Evolutionary conservation across 2,329 filamentous ascomycete species (phyloP).

Genomic region (Trichophaea hybrida): DNA sequence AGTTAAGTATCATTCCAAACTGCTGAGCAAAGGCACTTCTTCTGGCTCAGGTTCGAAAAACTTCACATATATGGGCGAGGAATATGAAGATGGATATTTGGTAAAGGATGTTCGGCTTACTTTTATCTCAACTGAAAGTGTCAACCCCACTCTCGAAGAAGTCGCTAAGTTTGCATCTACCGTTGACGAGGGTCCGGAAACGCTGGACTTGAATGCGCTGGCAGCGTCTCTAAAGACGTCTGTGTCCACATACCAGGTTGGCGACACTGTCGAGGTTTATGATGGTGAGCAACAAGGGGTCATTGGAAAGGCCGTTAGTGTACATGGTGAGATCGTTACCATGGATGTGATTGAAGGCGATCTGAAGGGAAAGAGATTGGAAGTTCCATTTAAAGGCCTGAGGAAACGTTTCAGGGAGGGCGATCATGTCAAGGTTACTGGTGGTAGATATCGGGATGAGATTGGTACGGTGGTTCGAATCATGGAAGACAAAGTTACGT

Average conservation of each 20-base stretch:
- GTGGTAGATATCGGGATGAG: slow-evolving; percentile 83
- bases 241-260: slow-evolving; percentile 71
- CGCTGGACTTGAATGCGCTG: slow-evolving; percentile 79
- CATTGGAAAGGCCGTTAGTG: slow-evolving; percentile 67
- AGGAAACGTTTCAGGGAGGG: slow-evolving; percentile 85
- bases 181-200: slow-evolving; percentile 74
- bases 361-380: slow-evolving; percentile 67
- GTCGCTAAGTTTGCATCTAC: slow-evolving; percentile 86
- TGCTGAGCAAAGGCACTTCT: slow-evolving; percentile 36
- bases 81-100: slow-evolving; percentile 83
- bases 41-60: slow-evolving; percentile 47
- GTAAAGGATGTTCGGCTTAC: slow-evolving; percentile 90
- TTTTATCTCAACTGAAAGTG: slow-evolving; percentile 68
- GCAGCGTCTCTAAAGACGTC: slow-evolving; percentile 79
- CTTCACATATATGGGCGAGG: slow-evolving; percentile 75
- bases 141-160: slow-evolving; percentile 87
- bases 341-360: slow-evolving; percentile 73
- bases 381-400: slow-evolving; percentile 80
- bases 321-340: slow-evolving; percentile 83
- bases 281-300: slow-evolving; percentile 90
- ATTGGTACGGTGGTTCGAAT: slow-evolving; percentile 95
- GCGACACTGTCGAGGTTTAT: slow-evolving; percentile 93
- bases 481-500: slow-evolving; percentile 76
- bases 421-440: slow-evolving; percentile 97
- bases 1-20: slow-evolving; percentile 64